phyloP scores from a whole-genome alignment of 371 early-diverging fungal genomes.

The Lichtheimia ramosa region DNA sequence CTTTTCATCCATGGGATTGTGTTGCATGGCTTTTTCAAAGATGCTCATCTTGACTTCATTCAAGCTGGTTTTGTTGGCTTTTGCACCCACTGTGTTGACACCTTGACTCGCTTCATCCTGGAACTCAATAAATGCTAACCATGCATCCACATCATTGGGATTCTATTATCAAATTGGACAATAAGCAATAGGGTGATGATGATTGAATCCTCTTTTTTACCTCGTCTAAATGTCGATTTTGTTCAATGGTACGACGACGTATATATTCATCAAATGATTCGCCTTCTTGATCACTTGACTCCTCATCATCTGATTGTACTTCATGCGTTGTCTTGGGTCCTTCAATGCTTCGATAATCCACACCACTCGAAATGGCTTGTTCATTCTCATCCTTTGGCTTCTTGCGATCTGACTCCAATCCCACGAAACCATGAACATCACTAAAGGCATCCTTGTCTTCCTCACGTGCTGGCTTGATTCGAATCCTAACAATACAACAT shows the following conservation, averaged over 20 bases:
- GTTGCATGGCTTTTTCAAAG: conserved; percentile 69
- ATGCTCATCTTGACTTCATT: conserved; percentile 75
- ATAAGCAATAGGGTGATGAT: not conserved
- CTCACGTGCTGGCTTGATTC: conserved; percentile 15
- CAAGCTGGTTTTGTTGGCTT: conserved; percentile 45
- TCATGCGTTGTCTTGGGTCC: conserved; percentile 22
- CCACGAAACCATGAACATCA: conserved; percentile 7
- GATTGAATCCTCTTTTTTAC: conserved; percentile 3
- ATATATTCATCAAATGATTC: conserved; percentile 43
- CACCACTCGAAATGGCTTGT: conserved; percentile 23
- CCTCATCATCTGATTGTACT: conserved; percentile 15
- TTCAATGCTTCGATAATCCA: conserved; percentile 45
- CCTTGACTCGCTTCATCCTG: conserved; percentile 59
- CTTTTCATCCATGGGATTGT: conserved; percentile 59
- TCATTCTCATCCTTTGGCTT: conserved; percentile 8
- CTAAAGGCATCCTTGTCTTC: conserved; percentile 4
- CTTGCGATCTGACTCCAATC: conserved; percentile 9
- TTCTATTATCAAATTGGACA: conserved; percentile 29
- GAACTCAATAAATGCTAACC: conserved; percentile 72
- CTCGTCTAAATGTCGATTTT: conserved; percentile 31
- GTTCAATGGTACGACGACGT: conserved; percentile 36
- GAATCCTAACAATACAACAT: conserved; percentile 12
- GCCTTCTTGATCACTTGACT: conserved; percentile 26
- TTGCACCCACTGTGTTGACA: conserved; percentile 20
- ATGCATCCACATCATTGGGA: conserved; percentile 59